Evolutionary conservation across 148 eudicot species (phyloP).

Genomic region (Suaeda aralocaspica): DNA sequence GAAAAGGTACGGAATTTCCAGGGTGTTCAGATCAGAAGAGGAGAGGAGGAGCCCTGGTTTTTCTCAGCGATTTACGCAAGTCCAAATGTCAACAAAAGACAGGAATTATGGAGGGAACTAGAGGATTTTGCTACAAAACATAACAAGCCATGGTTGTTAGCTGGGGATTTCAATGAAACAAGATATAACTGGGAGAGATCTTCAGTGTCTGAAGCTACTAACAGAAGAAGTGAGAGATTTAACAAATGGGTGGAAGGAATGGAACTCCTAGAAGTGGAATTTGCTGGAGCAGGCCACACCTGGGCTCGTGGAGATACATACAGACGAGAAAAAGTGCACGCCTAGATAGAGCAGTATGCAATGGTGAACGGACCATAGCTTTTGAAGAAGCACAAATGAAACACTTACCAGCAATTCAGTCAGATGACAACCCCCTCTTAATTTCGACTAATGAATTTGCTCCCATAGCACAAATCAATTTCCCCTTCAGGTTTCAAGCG

Average conservation of each 20-base stretch:
- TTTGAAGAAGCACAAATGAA: background rate
- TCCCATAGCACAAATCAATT: background rate
- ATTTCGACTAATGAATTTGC: too few species aligned
- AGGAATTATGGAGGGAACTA: background rate
- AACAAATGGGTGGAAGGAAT: background rate
- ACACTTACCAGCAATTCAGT: background rate
- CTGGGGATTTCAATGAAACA: too few species aligned
- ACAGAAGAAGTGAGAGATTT: background rate
- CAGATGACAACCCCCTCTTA: background rate
- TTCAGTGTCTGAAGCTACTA: background rate
- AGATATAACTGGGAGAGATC: background rate
- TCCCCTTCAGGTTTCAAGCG: too few species aligned
- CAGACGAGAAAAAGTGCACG: background rate
- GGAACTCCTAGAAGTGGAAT: background rate
- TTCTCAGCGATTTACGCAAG: background rate
- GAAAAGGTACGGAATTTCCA: too few species aligned
- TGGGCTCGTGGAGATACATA: background rate
- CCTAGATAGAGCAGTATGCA: too few species aligned
- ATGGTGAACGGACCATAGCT: background rate
- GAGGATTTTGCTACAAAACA: background rate
- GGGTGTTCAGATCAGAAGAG: too few species aligned
- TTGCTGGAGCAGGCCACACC: background rate
- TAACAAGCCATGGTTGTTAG: background rate
- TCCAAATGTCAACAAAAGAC: background rate
- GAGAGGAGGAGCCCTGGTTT: too few species aligned